phyloP scores from a whole-genome alignment of 1,139 yeast genomes.

The Suzukiozyma palmioleophila region DNA sequence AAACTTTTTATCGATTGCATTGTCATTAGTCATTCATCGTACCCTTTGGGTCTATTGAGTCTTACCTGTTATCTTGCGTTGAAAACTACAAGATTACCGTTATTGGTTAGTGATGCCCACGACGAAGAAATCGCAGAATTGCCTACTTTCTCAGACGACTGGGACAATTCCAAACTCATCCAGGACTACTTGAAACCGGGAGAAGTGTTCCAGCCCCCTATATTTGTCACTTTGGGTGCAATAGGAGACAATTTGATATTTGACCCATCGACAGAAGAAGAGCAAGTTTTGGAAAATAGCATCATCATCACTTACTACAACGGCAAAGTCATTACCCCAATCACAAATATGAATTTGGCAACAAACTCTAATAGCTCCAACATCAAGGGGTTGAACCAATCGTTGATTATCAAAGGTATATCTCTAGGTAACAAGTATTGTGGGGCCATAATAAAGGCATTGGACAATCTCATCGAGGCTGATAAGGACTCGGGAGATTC shows the following conservation, averaged over 20 bases:
- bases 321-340: conserved; percentile 60
- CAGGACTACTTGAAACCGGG: conserved; percentile 26
- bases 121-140: conserved; percentile 69
- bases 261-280: conserved; percentile 85
- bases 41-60: conserved; percentile 76
- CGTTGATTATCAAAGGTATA: conserved; percentile 24
- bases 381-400: conserved; percentile 35
- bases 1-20: conserved; percentile 76
- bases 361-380: conserved; percentile 35
- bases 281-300: conserved; percentile 82
- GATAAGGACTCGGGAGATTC: conserved; percentile 26
- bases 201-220: conserved; percentile 57
- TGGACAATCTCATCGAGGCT: conserved; percentile 36
- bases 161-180: conserved; percentile 55
- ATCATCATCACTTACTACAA: conserved; percentile 66
- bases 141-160: conserved; percentile 88
- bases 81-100: conserved; percentile 72
- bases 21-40: conserved; percentile 59
- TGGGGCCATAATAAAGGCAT: conserved; percentile 31
- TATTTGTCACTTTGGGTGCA: conserved; percentile 69
- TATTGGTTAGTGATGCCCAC: conserved; percentile 57
- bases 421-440: conserved; percentile 33
- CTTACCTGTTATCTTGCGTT: conserved; percentile 78
- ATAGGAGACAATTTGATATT: conserved; percentile 64
- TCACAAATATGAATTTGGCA: conserved; percentile 53